These are phyloP conservation scores for Alternaria gaisen DNA, from an alignment of 2,329 filamentous ascomycete genomes.

Conservation along the genomic window DNA sequence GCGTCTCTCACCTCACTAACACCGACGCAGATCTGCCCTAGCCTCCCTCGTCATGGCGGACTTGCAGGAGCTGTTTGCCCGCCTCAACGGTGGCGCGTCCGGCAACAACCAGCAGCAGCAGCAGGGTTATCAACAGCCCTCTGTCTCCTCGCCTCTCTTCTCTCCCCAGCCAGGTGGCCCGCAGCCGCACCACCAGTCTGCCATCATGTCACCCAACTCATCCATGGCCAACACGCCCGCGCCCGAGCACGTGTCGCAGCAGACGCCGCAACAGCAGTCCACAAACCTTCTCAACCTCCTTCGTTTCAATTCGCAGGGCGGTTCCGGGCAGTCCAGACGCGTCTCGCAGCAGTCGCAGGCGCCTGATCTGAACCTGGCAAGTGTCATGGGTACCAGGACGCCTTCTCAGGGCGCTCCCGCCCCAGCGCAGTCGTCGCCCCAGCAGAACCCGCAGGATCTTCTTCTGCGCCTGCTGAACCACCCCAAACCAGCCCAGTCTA, in stretches of 20 bases:
- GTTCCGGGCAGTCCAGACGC: constrained; percentile 49
- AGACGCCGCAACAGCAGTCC: constrained; percentile 53
- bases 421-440: constrained; percentile 54
- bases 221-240: constrained; percentile 56
- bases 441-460: constrained; percentile 76
- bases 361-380: constrained; percentile 67
- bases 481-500: constrained; percentile 61
- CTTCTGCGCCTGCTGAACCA: constrained; percentile 86
- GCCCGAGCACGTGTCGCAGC: constrained; percentile 54
- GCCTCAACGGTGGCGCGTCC: constrained; percentile 50
- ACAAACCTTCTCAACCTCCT: constrained; percentile 70
- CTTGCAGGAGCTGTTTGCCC: constrained; percentile 55
- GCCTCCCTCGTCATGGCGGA: constrained; percentile 51
- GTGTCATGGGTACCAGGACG: constrained; percentile 60
- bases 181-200: constrained; percentile 65
- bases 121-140: constrained; percentile 59
- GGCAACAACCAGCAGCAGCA: constrained; percentile 38
- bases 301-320: constrained; percentile 65
- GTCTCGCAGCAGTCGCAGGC: constrained; percentile 49
- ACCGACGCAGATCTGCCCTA: constrained; percentile 29
- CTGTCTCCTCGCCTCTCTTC: constrained; percentile 66
- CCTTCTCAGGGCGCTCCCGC: constrained; percentile 43
- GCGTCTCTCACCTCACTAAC: constrained; percentile 20
- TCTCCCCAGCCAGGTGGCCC: constrained; percentile 64
- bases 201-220: constrained; percentile 66